Evolutionary conservation across 345 rosid genomes (phyloP).

Genomic region (Clarkia xantiana): DNA sequence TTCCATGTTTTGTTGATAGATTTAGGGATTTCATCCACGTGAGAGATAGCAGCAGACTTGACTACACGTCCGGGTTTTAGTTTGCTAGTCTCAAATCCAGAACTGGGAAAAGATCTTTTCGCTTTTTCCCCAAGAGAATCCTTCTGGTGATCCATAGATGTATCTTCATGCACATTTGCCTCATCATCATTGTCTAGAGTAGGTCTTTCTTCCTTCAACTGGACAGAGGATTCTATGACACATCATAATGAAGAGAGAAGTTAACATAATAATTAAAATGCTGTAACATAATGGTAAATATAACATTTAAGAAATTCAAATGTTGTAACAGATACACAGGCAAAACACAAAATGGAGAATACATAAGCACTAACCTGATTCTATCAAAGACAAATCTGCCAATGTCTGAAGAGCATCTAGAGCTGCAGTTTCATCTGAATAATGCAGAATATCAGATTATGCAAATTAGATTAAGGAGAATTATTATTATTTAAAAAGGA

Average conservation of each 20-base stretch:
- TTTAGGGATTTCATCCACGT: conserved; percentile 26
- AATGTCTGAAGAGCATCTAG: conserved; percentile 69
- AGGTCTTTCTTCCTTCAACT: conserved; percentile 50
- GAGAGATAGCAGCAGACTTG: conserved; percentile 22
- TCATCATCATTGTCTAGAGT: conserved; percentile 34
- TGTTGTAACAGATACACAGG: neutral
- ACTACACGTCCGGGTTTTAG: conserved; percentile 34
- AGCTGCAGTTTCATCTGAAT: conserved; percentile 39
- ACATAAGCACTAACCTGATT: conserved; percentile 41
- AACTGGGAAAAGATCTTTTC: conserved; percentile 16
- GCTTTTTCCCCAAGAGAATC: conserved; percentile 25
- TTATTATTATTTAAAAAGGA: no score
- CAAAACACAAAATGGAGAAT: neutral
- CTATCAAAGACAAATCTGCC: conserved; percentile 66
- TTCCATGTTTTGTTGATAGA: conserved; percentile 21
- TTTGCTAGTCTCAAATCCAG: conserved; percentile 36
- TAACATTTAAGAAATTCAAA: neutral
- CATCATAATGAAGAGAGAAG: conserved; percentile 1
- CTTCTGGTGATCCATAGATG: conserved; percentile 28
- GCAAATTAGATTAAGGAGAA: neutral
- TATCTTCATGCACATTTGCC: conserved; percentile 37
- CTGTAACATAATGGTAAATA: neutral
- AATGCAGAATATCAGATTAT: neutral
- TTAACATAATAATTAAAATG: conserved; percentile 1
- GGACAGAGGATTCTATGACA: conserved; percentile 53